Evolutionary conservation across 192 early-diverging fungal genomes (phyloP), one percentile per base, ranked within the genome.

Genomic region (Coemansia sp.): DNA sequence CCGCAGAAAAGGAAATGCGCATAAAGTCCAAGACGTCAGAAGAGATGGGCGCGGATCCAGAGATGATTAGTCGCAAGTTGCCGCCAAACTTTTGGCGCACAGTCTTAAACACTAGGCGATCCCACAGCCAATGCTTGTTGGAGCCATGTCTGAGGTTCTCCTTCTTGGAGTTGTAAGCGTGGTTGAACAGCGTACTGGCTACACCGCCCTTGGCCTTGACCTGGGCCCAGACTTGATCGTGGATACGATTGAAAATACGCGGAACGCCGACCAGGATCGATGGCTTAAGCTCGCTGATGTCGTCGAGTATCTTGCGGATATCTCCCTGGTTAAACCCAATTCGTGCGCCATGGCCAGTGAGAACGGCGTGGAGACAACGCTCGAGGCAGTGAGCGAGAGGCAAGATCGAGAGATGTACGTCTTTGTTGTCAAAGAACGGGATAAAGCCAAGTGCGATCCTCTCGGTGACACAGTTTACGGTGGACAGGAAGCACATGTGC

Each of bases 321-420:
- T 88, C 92, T 37, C 81, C 81, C 44, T 76, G 73, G 70, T 73
- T 75, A 60, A 78, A 86, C 8, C 89, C 89, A 40, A 91, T 80
- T 21, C 88, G 86, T 17, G 84, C 76, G 59, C 90, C 91, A 64
- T 78, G 78, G 60, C 84, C 88, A 37, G 89, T 74, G 52, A 87
- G 79, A 3, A 86, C 67, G 30, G 90, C 83, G 74, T 95, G 93
- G 47, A 94, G 83, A 26, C 86, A 72, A 73, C 95, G 92, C 75
- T 96, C 94, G 16, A 96, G 80, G 95, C 89, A 26, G 74, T 98
- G 96, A 46, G 93, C 94, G 40, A 94, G 85, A 9, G 95, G 95
- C 59, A 97, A 82, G 69, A 93, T 94, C 37, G 92, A 87, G 60
- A 95, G 82, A 55, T 90, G 79, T 11, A 74, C 75, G 71, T 93